Evolutionary conservation across 257 asterid species (phyloP).

Genomic region (Solanum appendiculatum): DNA sequence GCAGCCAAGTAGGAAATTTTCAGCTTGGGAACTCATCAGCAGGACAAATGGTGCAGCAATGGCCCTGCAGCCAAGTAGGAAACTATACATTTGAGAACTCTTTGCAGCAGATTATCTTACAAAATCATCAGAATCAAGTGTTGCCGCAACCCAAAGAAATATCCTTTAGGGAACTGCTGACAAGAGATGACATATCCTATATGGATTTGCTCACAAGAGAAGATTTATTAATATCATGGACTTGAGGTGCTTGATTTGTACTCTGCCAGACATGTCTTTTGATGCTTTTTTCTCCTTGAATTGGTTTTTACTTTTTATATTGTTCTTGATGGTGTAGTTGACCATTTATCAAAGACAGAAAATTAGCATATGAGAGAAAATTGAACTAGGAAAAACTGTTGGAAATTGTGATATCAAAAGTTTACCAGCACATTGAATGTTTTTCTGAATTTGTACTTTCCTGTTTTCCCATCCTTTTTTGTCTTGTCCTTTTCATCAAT

Average conservation of each 20-base stretch:
- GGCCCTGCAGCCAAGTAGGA: background rate
- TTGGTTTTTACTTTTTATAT: background rate
- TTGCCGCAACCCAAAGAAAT: background rate
- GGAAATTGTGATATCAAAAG: background rate
- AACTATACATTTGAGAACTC: background rate
- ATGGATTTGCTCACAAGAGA: background rate
- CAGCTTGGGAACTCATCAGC: background rate
- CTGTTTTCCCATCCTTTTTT: background rate
- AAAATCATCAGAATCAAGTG: background rate
- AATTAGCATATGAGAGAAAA: background rate
- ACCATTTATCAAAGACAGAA: background rate
- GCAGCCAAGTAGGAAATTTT: background rate
- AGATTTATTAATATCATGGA: background rate
- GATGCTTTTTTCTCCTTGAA: background rate
- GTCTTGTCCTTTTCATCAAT: background rate
- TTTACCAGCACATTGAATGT: background rate
- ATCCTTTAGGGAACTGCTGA: background rate
- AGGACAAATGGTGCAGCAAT: background rate
- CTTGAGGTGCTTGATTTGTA: background rate
- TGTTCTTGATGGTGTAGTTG: background rate
- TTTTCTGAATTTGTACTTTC: background rate
- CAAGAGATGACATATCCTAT: background rate
- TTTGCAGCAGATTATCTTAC: background rate
- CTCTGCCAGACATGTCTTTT: background rate
- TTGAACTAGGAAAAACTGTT: background rate